Evolutionary conservation across 2,329 filamentous ascomycete species (phyloP), one percentile per base, ranked within the genome.

Genomic region (Botrytis aclada): DNA sequence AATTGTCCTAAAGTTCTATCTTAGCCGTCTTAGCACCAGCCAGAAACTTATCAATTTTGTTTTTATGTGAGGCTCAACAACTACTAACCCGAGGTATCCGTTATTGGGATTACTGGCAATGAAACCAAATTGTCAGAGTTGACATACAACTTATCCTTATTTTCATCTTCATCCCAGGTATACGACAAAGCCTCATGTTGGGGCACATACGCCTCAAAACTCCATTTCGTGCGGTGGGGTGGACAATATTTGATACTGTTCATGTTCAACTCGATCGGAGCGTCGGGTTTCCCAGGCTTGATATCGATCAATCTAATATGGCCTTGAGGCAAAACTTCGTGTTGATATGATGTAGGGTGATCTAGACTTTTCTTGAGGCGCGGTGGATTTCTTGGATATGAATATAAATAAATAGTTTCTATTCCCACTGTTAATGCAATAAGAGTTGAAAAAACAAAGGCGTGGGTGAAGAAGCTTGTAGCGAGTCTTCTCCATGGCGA

Each of bases 151-250:
- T n/a, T 51, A n/a, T 51, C 47, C 6, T 14, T 51, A 0, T 6
- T 51, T 51, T 51, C 47, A 4, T 51, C 47, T 51, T 51, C 47
- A 51, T 51, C 47, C 25, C 25, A n/a, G 12, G 25, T 51, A 14
- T 51, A 51, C 14, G 47, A n/a, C 25, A 51, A 51, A 1, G 47
- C 47, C 47, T n/a, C 22, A 6, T 51, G n/a, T 6, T 1, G 25
- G 25, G 47, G 22, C 0, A 51, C 4, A 14, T 51, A 51, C 22
- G 1, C 6, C 22, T 0, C 47, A 12, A 25, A 4, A 14, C 25
- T 4, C 25, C 22, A n/a, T 6, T 51, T 2, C 5, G 25, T n/a
- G 1, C 1, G 22, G 22, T 51, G 4, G 1, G 0, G 1, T 12
- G 0, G 47, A 0, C 10, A 25, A 51, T n/a, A n/a, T 16, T 0